Base-by-base conservation (phyloP, 208 protist genomes). In the Blechomonas ayalai region DNA sequence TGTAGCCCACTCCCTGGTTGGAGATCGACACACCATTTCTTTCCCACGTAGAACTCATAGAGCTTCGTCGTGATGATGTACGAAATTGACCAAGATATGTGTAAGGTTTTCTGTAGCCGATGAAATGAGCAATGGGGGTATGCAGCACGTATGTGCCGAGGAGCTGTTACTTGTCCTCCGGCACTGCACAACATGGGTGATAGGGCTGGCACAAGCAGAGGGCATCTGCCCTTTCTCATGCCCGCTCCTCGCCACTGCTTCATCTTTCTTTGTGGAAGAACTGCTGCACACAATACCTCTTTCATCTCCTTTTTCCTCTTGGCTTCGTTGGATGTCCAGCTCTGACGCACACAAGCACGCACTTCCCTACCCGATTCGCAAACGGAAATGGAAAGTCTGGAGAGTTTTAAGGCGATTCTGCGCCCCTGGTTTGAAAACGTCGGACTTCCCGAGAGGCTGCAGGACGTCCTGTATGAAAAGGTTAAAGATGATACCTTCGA, bases 401-500 rank as follows among this genome's bases (percentile, higher is more conserved):
- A 67, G 6, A 48, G 43, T 4, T 81, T 76, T 54, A 36, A 59
- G 10, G 28, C 10, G 3, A 35, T 67, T 27, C 43, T 82, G 19
- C n/a, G 15, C 9, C 27, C 39, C 7, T 82, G 73, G 73, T 60
- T 77, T 33, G 53, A 54, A 24, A 15, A 35, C 5, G 45, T 65
- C 19, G 29, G 41, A 15, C 15, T 83, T 2, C 69, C 74, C 0
- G 32, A 47, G 15, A 26, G 51, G 9, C 47, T 83, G 33, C 55
- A 61, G 13, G 39, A 39, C 4, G 35, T 38, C 10, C 55, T 78
- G 6, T 68, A 60, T 50, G 48, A 72, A 13, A 75, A 78, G 37
- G 42, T 83, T n/a, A 16, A 41, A 2, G 25, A 54, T 16, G 34
- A 66, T 34, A 26, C 60, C 33, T 75, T 78, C 40, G 69, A 83